Base-by-base conservation (phyloP, 1,139 yeast species). In the Entelexis sorbosivorans region DNA sequence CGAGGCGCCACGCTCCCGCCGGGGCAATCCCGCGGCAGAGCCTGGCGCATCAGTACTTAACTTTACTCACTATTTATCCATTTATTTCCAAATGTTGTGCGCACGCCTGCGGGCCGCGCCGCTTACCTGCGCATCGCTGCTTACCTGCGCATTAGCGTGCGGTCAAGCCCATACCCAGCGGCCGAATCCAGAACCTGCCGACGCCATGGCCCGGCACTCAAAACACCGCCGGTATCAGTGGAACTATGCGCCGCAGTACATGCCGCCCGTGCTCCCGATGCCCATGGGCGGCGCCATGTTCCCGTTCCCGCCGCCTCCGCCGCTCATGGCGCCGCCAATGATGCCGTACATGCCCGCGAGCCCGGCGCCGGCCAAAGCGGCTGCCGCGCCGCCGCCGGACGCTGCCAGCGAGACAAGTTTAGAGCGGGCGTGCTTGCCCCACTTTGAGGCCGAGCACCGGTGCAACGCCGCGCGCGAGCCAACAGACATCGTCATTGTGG, bases 401-500 rank as follows among this genome's bases (percentile, higher is more conserved):
- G 5, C 19, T n/a, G 10, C 29, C 7, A 7, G 7, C 28, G 16
- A 28, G 6, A 22, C 24, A 36, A 11, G 13, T 14, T 17, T 42
- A 6, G 53, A 51, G 44, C 47, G 50, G 10, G 49, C 54, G 17
- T 49, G 52, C 36, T 34, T 54, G 20, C 55, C 53, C 11, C 48
- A 33, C 24, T 48, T 52, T 31, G 39, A 34, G 10, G 44, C 36
- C 20, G 57, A 54, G 39, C 13, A 38, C 22, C 14, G 1, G 10
- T n/a, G n/a, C 4, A 38, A 43, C 10, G 9, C 14, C 22, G 26
- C 22, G 14, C 28, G 34, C 14, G 19, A 38, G 14, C 34, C 48
- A 26, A 50, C 57, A 5, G 60, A 58, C 29, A 49, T 58, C 19
- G 47, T 58, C 8, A 39, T 58, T 6, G 39, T 58, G 7, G 59